Conservation (phyloP, 2,329 filamentous ascomycete genomes). For the Stromatinia cepivora region DNA sequence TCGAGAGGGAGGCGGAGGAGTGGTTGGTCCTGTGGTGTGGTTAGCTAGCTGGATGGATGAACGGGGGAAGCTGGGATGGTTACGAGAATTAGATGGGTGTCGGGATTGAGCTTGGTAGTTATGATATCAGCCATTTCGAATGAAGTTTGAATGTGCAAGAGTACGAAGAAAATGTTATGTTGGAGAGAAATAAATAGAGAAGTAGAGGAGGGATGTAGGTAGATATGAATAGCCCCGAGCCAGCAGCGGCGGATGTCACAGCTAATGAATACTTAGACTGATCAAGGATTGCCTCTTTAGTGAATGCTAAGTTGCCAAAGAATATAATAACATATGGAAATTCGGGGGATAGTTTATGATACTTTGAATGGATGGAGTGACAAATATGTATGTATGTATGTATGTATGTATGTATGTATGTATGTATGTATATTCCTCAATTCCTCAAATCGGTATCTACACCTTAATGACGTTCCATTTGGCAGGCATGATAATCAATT, state of each 20-base stretch:
- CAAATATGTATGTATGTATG: not conserved
- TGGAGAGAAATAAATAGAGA: not conserved
- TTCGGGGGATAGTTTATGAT: not conserved
- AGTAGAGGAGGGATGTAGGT: not conserved
- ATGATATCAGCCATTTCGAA: slow-evolving; percentile 58
- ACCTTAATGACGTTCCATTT: not conserved
- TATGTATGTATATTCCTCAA: not conserved
- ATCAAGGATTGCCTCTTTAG: not conserved
- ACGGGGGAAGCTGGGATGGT: slow-evolving; percentile 17
- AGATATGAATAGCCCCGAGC: not conserved
- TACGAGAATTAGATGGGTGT: slow-evolving; percentile 74
- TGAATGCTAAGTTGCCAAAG: not conserved
- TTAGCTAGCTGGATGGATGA: slow-evolving; percentile 27
- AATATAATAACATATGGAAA: not conserved
- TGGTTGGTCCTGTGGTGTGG: slow-evolving; percentile 74
- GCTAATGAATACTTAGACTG: not conserved
- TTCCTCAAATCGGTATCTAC: not conserved
- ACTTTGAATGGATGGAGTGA: not conserved
- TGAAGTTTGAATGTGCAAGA: not conserved
- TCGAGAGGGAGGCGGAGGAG: slow-evolving; percentile 91
- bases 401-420: not conserved
- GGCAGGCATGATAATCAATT: not conserved
- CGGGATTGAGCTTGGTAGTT: slow-evolving; percentile 69
- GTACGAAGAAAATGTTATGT: not conserved
- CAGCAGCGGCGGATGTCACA: not conserved